Base-by-base conservation (phyloP, 139 green algal species). In the Chlorella ohadii region DNA sequence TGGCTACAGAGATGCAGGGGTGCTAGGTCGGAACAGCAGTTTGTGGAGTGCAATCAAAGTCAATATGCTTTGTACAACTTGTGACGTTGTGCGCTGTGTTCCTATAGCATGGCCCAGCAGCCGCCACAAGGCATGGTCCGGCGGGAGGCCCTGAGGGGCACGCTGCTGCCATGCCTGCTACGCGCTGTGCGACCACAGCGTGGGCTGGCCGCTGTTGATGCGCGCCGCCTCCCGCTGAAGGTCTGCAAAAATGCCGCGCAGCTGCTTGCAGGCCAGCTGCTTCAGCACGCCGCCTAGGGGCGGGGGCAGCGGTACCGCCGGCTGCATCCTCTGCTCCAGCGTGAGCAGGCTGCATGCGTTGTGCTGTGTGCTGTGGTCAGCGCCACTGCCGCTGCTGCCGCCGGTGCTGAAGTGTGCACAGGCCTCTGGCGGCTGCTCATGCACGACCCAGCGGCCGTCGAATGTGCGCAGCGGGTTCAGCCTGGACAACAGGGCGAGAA, bases 191-290 rank as follows among this genome's bases (percentile, higher is more conserved):
- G 20, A 20, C 74, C 74, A 82, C 59, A 82, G 76, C 34, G 57
- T 82, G 59, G 76, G 76, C 23, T 39, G 27, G 2, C 76, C 76
- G 2, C 23, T 27, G 23, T 72, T 71, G 34, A 82, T 72, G 22
- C 59, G 39, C 11, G 57, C 76, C 9, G 76, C 76, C 63, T 82
- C 76, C 4, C 20, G 9, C 59, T 65, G 34, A 25, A 82, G 59
- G 57, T 82, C 76, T 36, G 57, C 20, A 23, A 82, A 82, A 4
- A 82, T 47, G 33, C 76, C 57, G 5, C 27, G 56, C 57, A 82
- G 76, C 76, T 82, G 76, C 6, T 39, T 28, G 38, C 57, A 82
- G 13, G 76, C 76, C 76, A 82, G 57, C 76, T 82, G 76, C 23
- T 13, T 12, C 76, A 82, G 76, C n/a, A 82, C 20, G 36, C 34